Base-by-base conservation (phyloP, 345 rosid species). In the Melastoma malabathricum region DNA sequence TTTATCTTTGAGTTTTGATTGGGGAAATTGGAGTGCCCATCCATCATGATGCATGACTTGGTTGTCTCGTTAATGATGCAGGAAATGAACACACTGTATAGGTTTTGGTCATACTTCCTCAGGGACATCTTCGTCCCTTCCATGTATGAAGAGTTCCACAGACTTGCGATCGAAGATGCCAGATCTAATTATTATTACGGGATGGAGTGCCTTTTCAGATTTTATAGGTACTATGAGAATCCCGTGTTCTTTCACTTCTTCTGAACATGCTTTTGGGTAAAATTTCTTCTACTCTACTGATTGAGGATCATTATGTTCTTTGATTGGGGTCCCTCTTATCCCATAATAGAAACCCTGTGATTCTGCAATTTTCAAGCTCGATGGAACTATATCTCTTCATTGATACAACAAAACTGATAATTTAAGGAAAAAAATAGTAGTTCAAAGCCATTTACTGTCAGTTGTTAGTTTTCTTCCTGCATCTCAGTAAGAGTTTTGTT, bases 61-160 rank as follows among this genome's bases (percentile, higher is more conserved):
- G 17, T 54, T 60, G 22, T 39, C 3, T 18, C 45, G 12, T 44
- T 25, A 27, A 43, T 43, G 44, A 10, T 77, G 74, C 87, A 92
- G 98, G 98, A 87, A 76, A 92, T 92, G 98, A 92, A 92, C 63
- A 79, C 84, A 15, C 68, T 92, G 46, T 92, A 84, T 66, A 73
- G 96, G 53, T 92, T 86, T 67, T 92, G 98, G 98, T 80, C 96
- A 14, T 92, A 78, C 71, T 87, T 92, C 70, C 92, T 92, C 46
- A 75, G 98, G 71, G 81, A 80, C 23, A 59, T 71, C 56, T 82
- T 84, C 75, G 79, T 77, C 25, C 78, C 75, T 45, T 74, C 93
- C 22, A 80, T 92, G 84, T 92, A 92, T 68, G 73, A 84, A 25
- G 98, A 92, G 64, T 92, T 92, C 70, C 72, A 57, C 67, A 87